Base-by-base conservation (phyloP, 2,329 filamentous ascomycete genomes). In the Fusarium humuli region DNA sequence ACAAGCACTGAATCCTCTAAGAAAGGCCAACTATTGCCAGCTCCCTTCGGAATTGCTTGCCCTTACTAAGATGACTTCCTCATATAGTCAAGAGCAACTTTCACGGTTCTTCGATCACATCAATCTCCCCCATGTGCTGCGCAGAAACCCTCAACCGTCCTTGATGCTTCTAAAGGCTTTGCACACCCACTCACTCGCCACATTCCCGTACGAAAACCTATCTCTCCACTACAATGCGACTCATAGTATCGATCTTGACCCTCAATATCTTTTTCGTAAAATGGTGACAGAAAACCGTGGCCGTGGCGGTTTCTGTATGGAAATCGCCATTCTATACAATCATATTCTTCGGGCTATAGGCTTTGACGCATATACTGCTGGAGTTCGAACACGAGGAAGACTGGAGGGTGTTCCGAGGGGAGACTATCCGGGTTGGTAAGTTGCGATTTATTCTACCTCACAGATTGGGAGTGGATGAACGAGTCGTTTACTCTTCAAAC, bases 301-400 rank as follows among this genome's bases (percentile, higher is more conserved):
- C 8, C 78, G 82, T 1, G 88, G 88, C 2, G 87, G 88, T 0
- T 90, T 89, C 77, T 91, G 88, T 76, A 87, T 90, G 82, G 87
- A 90, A 73, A 80, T 83, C 20, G 85, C 81, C 45, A 83, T 88
- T 44, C 81, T 90, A 16, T 89, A 88, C 72, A 81, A 85, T 71
- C 81, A 86, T 67, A 73, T 88, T 3, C 78, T 89, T 3, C 78
- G 82, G 16, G 83, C 78, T 1, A 70, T 88, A 13, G 85, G 85
- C 0, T 89, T 86, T 48, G 73, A 78, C 16, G 83, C 87, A 2
- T 90, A 89, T 74, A 83, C 85, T 4, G 83, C 84, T 0, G 89
- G 88, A 3, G 90, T 84, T 0, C 80, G 87, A 58, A 85, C 83
- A 10, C 77, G 82, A 0, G 78, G 77, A 23, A 81, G 81, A 27